Base-by-base conservation (phyloP, 75 land plant species). In the Isoetes taiwanensis region DNA sequence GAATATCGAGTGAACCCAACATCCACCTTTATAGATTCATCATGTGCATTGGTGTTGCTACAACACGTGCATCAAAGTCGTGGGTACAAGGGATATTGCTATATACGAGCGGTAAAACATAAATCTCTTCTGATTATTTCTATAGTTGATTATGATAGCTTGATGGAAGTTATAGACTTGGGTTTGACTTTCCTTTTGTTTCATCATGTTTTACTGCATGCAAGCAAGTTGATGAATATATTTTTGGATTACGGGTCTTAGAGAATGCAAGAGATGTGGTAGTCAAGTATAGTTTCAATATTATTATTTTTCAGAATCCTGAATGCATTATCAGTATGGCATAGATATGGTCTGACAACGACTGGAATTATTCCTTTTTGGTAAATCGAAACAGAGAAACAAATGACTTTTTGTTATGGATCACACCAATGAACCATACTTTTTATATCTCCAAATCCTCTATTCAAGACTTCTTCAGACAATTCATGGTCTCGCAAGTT, bases 211-310 rank as follows among this genome's bases (percentile, higher is more conserved):
- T n/a, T n/a, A n/a, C n/a, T n/a, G n/a, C n/a, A n/a, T n/a, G n/a
- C n/a, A n/a, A n/a, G n/a, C n/a, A n/a, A n/a, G n/a, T n/a, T n/a
- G n/a, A n/a, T n/a, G n/a, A n/a, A n/a, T n/a, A n/a, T n/a, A n/a
- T n/a, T 14, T 17, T 54, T 26, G 8, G 10, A 28, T 61, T 61
- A 11, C 73, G 80, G 85, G 90, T 85, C 20, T 66, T 85, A 2
- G 90, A 87, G 28, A 85, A 85, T 68, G 90, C 90, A 9, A 85
- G 83, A 41, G 90, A 83, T 3, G 90, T 87, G n/a, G 80, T 85
- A 1, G 90, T n/a, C 90, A 32, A 87, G 79, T 53, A 87, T 85
- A 12, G 71, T 85, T 9, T 85, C 90, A 11, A 79, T 85, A 58
- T 65, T 85, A 39, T 69, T 85, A n/a, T 10, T n/a, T 85, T 83